phyloP scores from a whole-genome alignment of 202 grass and related monocot genomes.

The Saccharum hybrid region DNA sequence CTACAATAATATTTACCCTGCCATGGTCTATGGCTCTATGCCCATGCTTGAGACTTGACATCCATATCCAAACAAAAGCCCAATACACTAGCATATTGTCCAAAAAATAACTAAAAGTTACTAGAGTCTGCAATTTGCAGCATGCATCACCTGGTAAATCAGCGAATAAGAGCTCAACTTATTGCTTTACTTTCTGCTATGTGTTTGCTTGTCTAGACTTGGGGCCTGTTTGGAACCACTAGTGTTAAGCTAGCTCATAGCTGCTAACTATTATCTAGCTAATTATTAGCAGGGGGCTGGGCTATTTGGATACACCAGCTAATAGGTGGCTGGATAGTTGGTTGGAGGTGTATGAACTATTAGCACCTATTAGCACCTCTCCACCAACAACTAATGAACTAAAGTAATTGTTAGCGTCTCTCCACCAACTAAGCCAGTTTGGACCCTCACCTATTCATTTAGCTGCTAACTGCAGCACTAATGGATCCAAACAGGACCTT shows the following conservation, averaged over 20 bases:
- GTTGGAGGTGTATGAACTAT: no score
- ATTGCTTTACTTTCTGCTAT: slow-evolving; percentile 5
- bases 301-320: no score
- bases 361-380: not conserved
- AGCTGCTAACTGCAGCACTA: not conserved
- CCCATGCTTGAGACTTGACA: slow-evolving; percentile 29
- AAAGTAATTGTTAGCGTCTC: not conserved
- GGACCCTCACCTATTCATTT: not conserved
- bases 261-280: no score
- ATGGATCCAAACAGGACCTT: not conserved
- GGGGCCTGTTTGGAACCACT: not conserved
- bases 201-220: not conserved
- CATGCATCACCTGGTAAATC: slow-evolving; percentile 21
- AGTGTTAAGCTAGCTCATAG: not conserved
- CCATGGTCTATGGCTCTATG: not conserved
- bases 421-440: not conserved
- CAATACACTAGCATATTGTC: slow-evolving; percentile 5
- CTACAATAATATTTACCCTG: not conserved
- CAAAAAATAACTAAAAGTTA: slow-evolving; percentile 2
- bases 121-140: slow-evolving; percentile 7
- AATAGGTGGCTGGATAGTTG: no score
- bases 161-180: slow-evolving; percentile 25
- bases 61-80: slow-evolving; percentile 20
- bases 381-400: not conserved
- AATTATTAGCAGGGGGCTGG: no score